Evolutionary conservation across 768 basidiomycete species (phyloP).

Genomic region (Leccinum boreale): DNA sequence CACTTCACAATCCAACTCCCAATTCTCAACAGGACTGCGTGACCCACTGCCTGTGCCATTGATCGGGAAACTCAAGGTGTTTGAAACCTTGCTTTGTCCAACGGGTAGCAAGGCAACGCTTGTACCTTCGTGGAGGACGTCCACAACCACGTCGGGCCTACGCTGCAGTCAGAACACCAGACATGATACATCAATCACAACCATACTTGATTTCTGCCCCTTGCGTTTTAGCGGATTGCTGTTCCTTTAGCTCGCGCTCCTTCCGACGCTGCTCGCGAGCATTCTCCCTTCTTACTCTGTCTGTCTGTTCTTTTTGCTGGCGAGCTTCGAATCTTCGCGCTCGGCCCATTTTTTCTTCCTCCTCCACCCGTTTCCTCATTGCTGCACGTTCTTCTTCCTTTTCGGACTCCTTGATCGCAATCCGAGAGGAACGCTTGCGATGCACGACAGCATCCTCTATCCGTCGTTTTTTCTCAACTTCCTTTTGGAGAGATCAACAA

Average conservation of each 20-base stretch:
- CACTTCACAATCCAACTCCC: slow-evolving; percentile 88
- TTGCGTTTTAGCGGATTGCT: slow-evolving; percentile 10
- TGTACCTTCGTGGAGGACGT: slow-evolving; percentile 1
- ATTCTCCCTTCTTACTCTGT: slow-evolving; percentile 50
- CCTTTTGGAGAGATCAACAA: slow-evolving; percentile 38
- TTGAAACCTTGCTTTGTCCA: slow-evolving; percentile 7
- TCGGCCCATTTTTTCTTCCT: slow-evolving; percentile 64
- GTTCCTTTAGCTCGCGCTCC: slow-evolving; percentile 34
- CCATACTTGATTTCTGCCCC: slow-evolving; percentile 16
- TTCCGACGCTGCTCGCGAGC: slow-evolving; percentile 51
- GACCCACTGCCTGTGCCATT: slow-evolving; percentile 42
- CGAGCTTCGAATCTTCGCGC: slow-evolving; percentile 56
- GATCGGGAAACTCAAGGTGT: slow-evolving; percentile 1
- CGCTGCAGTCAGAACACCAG: slow-evolving; percentile 13
- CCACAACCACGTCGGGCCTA: slow-evolving; percentile 11
- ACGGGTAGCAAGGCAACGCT: not conserved
- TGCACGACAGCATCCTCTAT: slow-evolving; percentile 75
- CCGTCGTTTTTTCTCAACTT: slow-evolving; percentile 56
- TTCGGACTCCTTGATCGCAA: slow-evolving; percentile 78
- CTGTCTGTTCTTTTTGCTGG: slow-evolving; percentile 54
- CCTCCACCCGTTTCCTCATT: slow-evolving; percentile 60
- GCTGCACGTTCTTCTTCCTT: slow-evolving; percentile 67
- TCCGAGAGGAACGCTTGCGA: slow-evolving; percentile 88
- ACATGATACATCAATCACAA: not conserved
- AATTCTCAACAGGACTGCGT: slow-evolving; percentile 60